phyloP scores from a whole-genome alignment of 2,329 filamentous ascomycete species.

The Sporothrix humicola region DNA sequence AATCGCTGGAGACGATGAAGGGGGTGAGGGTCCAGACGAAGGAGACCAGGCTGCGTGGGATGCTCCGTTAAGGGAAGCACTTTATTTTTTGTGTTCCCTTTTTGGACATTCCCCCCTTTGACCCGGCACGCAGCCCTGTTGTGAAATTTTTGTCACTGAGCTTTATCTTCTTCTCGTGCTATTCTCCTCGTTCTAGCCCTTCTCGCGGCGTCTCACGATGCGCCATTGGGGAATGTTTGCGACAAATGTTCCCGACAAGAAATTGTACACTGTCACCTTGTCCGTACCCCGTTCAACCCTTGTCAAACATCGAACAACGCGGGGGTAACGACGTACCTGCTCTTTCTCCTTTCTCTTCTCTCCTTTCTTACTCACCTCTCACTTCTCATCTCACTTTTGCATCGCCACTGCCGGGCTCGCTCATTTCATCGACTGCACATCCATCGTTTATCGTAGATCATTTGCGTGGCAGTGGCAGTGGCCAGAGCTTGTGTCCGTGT shows the following conservation, averaged over 20 bases:
- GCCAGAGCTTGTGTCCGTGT: not conserved
- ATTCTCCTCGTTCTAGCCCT: no score
- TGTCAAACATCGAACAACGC: not conserved
- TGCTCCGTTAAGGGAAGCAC: not conserved
- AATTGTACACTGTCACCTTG: not conserved
- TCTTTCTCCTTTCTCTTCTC: not conserved
- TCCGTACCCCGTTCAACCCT: not conserved
- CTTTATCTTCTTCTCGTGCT: not conserved
- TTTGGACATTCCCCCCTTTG: not conserved
- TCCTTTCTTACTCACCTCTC: not conserved
- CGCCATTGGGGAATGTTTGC: no score
- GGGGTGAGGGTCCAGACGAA: not conserved
- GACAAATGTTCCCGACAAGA: not conserved
- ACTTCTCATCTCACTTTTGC: not conserved
- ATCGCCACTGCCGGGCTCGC: not conserved
- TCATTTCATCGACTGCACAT: conserved; percentile 12
- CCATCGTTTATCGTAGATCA: conserved; percentile 11
- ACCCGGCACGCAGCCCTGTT: conserved; percentile 10
- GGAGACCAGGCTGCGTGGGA: not conserved
- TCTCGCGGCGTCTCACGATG: not conserved
- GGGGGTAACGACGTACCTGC: no score
- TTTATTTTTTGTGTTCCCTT: not conserved
- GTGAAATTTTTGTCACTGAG: not conserved
- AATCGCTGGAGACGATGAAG: not conserved
- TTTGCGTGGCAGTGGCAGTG: not conserved